Conservation (phyloP, 768 basidiomycete species). For the Paxillus involutus region DNA sequence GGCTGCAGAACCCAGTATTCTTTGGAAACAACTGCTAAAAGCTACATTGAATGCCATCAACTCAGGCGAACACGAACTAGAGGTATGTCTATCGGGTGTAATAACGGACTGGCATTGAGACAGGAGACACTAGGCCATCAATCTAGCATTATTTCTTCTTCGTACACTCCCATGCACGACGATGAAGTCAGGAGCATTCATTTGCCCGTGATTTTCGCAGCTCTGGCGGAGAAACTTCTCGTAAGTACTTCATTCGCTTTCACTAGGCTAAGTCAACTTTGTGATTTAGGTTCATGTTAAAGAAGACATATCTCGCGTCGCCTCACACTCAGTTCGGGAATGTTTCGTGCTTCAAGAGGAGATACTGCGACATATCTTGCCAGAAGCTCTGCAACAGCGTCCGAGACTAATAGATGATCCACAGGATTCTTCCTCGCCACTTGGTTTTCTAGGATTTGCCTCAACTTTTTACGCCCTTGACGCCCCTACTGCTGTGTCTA, state of each 20-base stretch:
- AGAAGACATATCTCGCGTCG: conserved; percentile 34
- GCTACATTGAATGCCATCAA: conserved; percentile 56
- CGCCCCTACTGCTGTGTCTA: conserved; percentile 25
- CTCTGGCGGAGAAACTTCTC: conserved; percentile 60
- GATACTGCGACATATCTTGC: conserved; percentile 51
- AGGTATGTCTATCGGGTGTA: conserved; percentile 40
- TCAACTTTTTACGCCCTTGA: conserved; percentile 60
- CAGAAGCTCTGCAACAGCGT: conserved; percentile 48
- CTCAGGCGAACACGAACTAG: conserved; percentile 40
- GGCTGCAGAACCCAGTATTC: conserved; percentile 83
- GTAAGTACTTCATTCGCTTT: conserved; percentile 39
- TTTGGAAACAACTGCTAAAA: conserved; percentile 78
- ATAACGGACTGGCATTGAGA: conserved; percentile 3
- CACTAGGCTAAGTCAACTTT: neutral
- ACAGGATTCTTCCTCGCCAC: conserved; percentile 29
- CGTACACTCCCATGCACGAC: conserved; percentile 76
- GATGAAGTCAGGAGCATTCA: conserved; percentile 84
- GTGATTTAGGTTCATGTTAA: conserved; percentile 36
- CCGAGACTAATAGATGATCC: conserved; percentile 44
- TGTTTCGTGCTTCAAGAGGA: conserved; percentile 51
- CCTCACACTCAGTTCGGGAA: conserved; percentile 38
- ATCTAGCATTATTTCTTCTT: conserved; percentile 72
- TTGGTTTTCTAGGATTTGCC: conserved; percentile 54
- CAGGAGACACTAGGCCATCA: conserved; percentile 49
- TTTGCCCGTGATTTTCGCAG: conserved; percentile 75